Percentiles rank a stretch among this genome's conserved stretches.
Conservation (phyloP, 2,329 filamentous ascomycete species). For the Capronia coronata region DNA sequence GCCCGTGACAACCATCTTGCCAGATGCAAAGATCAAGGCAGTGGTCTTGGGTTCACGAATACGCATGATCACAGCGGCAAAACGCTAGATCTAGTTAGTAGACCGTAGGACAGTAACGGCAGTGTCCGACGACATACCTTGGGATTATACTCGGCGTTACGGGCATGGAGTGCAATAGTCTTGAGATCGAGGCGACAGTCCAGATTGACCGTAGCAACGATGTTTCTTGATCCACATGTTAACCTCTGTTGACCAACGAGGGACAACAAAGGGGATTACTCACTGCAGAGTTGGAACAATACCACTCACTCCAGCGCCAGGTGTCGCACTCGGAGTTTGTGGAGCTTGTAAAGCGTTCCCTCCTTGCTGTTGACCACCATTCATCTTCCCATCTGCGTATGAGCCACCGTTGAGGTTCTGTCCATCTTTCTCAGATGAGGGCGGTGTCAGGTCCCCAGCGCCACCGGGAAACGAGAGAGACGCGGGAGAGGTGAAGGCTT, state of each 20-base stretch:
- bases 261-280: constrained; percentile 56
- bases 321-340: constrained; percentile 85
- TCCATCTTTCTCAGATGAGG: constrained; percentile 64
- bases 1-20: constrained; percentile 99
- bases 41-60: constrained; percentile 99
- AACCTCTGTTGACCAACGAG: constrained; percentile 45
- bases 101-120: neutral
- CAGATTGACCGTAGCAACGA: constrained; percentile 97
- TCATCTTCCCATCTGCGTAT: constrained; percentile 44
- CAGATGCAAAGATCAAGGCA: constrained; percentile 92
- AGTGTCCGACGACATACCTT: constrained; percentile 67
- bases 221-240: constrained; percentile 67
- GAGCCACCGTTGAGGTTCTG: constrained; percentile 41
- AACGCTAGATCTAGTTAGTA: constrained; percentile 64
- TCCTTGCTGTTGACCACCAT: constrained; percentile 50
- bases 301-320: constrained; percentile 75
- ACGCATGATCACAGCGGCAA: constrained; percentile 98
- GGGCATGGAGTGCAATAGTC: constrained; percentile 95
- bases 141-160: constrained; percentile 97
- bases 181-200: constrained; percentile 96
- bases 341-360: constrained; percentile 72
- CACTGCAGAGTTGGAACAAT: constrained; percentile 94
- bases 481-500: constrained; percentile 87
- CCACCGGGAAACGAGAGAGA: constrained; percentile 88
- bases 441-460: constrained; percentile 74